Conservation (phyloP, 2,329 filamentous ascomycete species). For the Podosphaera fusca region DNA sequence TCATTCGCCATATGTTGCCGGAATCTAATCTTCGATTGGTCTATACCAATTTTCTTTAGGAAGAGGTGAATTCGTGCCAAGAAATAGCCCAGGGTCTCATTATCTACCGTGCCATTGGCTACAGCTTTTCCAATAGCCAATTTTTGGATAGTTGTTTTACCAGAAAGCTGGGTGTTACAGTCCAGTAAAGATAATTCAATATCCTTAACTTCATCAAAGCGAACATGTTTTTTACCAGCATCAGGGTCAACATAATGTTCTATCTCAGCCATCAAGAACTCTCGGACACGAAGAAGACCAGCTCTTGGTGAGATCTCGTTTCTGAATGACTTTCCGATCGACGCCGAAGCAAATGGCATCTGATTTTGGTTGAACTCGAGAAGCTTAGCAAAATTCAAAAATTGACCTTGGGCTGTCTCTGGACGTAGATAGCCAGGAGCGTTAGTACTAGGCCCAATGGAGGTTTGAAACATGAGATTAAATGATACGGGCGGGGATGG, state of each 20-base stretch:
- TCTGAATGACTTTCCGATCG: slow-evolving; percentile 91
- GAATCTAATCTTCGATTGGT: slow-evolving; percentile 75
- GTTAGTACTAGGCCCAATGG: slow-evolving; percentile 81
- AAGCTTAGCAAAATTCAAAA: slow-evolving; percentile 89
- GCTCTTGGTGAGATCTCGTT: slow-evolving; percentile 92
- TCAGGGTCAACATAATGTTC: slow-evolving; percentile 95
- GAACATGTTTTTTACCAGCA: slow-evolving; percentile 78
- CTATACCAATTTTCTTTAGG: slow-evolving; percentile 68
- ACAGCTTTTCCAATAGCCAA: slow-evolving; percentile 75
- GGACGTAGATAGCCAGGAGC: slow-evolving; percentile 68
- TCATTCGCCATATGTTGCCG: slow-evolving; percentile 87
- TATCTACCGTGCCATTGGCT: slow-evolving; percentile 62
- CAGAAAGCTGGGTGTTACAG: slow-evolving; percentile 63
- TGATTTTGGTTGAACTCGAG: slow-evolving; percentile 86
- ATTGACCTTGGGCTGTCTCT: slow-evolving; percentile 93
- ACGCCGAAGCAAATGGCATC: slow-evolving; percentile 94
- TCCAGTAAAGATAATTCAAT: slow-evolving; percentile 68
- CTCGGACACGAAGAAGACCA: slow-evolving; percentile 78
- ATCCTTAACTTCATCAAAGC: slow-evolving; percentile 68
- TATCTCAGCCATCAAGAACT: slow-evolving; percentile 97
- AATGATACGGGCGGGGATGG: slow-evolving; percentile 68
- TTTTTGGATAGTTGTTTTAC: slow-evolving; percentile 52
- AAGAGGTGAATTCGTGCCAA: slow-evolving; percentile 82
- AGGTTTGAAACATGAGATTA: slow-evolving; percentile 97
- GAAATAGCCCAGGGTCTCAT: slow-evolving; percentile 96